These are phyloP conservation scores for Neurospora sp. DNA, from an alignment of 2,329 filamentous ascomycete species.

Conservation along the genomic window DNA sequence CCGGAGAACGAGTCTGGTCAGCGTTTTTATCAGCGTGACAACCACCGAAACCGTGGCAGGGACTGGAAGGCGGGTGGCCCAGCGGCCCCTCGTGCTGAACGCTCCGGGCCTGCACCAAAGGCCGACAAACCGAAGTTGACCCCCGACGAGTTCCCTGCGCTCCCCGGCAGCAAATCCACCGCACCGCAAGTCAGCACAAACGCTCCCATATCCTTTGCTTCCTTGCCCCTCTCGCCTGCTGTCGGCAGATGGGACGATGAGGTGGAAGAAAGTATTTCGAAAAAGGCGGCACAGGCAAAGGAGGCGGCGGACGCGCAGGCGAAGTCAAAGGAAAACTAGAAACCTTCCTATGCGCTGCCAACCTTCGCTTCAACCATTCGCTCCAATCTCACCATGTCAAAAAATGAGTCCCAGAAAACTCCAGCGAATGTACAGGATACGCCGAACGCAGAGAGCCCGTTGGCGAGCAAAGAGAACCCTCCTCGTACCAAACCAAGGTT, in stretches of 20 bases:
- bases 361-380: not conserved
- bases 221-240: constrained; percentile 26
- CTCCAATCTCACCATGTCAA: not conserved
- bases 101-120: constrained; percentile 7
- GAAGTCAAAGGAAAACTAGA: not conserved
- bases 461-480: not conserved
- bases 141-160: constrained; percentile 30
- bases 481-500: not conserved
- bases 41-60: not conserved
- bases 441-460: not conserved
- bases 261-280: constrained; percentile 31
- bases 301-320: not conserved
- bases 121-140: constrained; percentile 24
- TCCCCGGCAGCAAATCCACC: constrained; percentile 18
- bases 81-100: not conserved
- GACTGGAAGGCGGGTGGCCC: not conserved
- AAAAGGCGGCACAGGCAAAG: not conserved
- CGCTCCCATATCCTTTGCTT: not conserved
- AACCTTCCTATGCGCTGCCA: not conserved
- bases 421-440: not conserved
- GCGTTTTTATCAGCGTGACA: not conserved
- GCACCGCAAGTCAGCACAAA: not conserved
- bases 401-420: not conserved
- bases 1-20: not conserved
- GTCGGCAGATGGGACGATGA: constrained; percentile 49